Percentiles rank a stretch among this genome's conserved stretches.
Evolutionary conservation across 2,329 filamentous ascomycete species (phyloP).

Genomic region (Colletotrichum cordylinicola): DNA sequence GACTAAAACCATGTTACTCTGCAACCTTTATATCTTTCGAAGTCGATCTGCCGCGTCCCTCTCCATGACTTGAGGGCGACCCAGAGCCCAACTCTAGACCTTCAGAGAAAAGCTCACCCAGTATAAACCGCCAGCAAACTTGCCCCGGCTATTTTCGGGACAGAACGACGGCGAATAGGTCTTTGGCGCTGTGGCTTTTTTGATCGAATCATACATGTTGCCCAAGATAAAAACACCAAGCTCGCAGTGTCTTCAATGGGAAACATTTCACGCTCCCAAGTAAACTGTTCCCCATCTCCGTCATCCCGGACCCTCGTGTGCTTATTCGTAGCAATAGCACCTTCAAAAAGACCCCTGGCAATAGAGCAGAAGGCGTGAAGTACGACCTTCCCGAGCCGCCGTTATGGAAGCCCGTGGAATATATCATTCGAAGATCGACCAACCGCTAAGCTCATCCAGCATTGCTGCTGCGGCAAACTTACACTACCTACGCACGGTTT

Average conservation of each 20-base stretch:
- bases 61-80: background rate
- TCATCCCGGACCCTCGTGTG: background rate
- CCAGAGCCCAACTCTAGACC: rapidly evolving
- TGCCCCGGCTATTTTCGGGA: too few species aligned
- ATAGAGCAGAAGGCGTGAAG: too few species aligned
- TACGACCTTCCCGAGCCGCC: too few species aligned
- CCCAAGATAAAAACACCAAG: background rate
- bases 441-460: too few species aligned
- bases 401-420: too few species aligned
- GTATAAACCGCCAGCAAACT: background rate
- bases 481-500: too few species aligned
- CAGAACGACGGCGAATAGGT: too few species aligned
- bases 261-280: background rate
- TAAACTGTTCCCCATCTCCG: background rate
- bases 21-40: background rate
- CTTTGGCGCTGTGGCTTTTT: background rate
- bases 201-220: background rate
- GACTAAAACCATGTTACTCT: background rate
- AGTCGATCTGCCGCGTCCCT: rapidly evolving
- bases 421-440: too few species aligned
- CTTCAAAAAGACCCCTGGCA: background rate
- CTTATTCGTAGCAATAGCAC: background rate
- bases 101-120: background rate
- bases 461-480: too few species aligned
- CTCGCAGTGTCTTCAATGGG: background rate